A percentile compares a stretch with the other conserved stretches of the same genome.
Conservation (phyloP, 179 eudicot species). For the Patellifolia procumbens region DNA sequence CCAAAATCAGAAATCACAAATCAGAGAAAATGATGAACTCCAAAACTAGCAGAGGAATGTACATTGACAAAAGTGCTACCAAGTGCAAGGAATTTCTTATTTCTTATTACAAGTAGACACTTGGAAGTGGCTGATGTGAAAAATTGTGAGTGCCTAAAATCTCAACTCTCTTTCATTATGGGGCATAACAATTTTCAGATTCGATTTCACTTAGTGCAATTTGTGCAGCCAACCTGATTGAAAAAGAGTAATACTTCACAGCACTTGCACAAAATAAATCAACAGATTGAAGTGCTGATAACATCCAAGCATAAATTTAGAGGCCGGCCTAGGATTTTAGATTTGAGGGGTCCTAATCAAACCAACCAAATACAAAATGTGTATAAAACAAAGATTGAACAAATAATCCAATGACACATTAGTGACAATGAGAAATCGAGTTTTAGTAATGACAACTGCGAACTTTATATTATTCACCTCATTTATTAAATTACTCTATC, state of each 20-base stretch:
- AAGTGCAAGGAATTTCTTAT: not conserved
- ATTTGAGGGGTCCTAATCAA: too few species aligned
- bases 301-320: not conserved
- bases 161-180: not conserved
- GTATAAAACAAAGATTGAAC: too few species aligned
- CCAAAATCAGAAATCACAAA: slow-evolving; percentile 19
- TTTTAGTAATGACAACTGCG: too few species aligned
- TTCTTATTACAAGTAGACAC: slow-evolving; percentile 5
- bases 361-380: too few species aligned
- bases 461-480: too few species aligned
- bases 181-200: not conserved
- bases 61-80: not conserved
- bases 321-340: too few species aligned
- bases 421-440: too few species aligned
- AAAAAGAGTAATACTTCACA: not conserved
- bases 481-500: too few species aligned
- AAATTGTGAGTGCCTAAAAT: not conserved
- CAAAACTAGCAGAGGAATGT: not conserved
- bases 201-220: not conserved
- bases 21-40: slow-evolving; percentile 6
- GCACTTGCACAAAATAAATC: not conserved
- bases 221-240: not conserved
- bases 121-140: not conserved
- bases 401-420: too few species aligned
- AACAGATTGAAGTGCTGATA: slow-evolving; percentile 1